Evolutionary conservation across 225 moss, liverwort and hornwort species (phyloP).

Genomic region (Pseudisothecium myosuroides): DNA sequence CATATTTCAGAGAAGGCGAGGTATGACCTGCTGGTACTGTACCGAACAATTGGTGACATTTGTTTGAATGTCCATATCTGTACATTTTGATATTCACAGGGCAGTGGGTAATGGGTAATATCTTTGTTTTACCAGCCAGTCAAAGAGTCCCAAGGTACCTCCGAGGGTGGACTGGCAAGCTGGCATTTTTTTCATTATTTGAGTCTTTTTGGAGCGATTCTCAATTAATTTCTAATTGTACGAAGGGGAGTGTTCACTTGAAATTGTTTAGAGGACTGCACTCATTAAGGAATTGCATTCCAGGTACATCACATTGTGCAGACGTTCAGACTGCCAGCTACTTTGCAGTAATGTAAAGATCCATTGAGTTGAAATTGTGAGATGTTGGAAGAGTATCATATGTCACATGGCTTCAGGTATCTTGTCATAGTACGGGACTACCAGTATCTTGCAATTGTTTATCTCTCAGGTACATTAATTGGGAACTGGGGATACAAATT

Average conservation of each 20-base stretch:
- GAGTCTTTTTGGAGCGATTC: not conserved
- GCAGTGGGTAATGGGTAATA: not conserved
- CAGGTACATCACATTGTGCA: not conserved
- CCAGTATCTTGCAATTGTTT: too few species aligned
- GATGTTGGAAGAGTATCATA: not conserved
- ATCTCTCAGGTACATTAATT: too few species aligned
- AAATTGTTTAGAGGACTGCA: not conserved
- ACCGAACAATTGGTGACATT: not conserved
- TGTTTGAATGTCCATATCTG: not conserved
- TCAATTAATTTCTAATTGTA: not conserved
- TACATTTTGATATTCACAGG: not conserved
- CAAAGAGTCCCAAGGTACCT: not conserved
- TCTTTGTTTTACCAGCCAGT: not conserved
- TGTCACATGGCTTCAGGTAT: too few species aligned
- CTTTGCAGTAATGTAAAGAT: not conserved
- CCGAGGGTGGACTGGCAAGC: not conserved
- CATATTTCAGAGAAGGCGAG: not conserved
- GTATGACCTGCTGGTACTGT: not conserved
- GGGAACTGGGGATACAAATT: too few species aligned
- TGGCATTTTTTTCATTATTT: not conserved
- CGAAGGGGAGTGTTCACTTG: not conserved
- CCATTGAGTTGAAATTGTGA: not conserved
- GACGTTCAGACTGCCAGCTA: not conserved
- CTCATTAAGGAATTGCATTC: not conserved
- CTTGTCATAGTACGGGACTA: too few species aligned